Evolutionary conservation across 192 early-diverging fungal species (phyloP), one percentile per base, ranked within the genome.

Genomic region (Coemansia biformis): DNA sequence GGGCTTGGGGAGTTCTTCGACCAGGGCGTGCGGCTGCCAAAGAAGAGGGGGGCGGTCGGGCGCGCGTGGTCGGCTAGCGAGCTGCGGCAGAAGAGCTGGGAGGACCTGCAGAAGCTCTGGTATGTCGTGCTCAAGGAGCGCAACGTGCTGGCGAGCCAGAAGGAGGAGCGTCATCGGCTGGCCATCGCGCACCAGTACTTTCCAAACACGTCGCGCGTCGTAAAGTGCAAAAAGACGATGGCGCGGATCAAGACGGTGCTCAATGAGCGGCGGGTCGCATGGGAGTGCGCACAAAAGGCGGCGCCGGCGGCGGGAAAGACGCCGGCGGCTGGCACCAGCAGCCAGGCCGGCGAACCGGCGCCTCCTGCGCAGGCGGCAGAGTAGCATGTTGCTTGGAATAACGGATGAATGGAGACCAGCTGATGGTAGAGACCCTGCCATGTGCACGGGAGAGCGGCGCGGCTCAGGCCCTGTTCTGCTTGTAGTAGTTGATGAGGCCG

Each of bases 21-120:
- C 48, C 66, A 62, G 18, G 66, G 66, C 13, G 58, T 65, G 58
- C 52, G 78, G 15, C 48, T 83, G 42, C 82, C 82, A 9, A 61
- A 44, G 5, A 48, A 60, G 38, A 54, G 54, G 47, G 65, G 62
- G 17, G 71, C 56, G 51, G 80, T 80, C 18, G 82, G 96, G 23
- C 83, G 93, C 12, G 80, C 88, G 38, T 98, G 96, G 96, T 72
- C 75, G 46, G 86, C 87, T 10, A 79, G 80, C 26, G 96, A 96
- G 72, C 79, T 98, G 48, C 80, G 96, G 15, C 59, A 75, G 49
- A 98, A 98, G 79, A 88, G 84, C 38, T 98, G 94, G 78, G 91
- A 98, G 33, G 96, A 98, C 66, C 76, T 98, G 51, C 96, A 96
- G 69, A 88, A 86, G 69, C 76, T 98, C 53, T 98, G 96, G 96